Conservation (phyloP, 108 stramenopile species). For the Cyclotella kingstonii region DNA sequence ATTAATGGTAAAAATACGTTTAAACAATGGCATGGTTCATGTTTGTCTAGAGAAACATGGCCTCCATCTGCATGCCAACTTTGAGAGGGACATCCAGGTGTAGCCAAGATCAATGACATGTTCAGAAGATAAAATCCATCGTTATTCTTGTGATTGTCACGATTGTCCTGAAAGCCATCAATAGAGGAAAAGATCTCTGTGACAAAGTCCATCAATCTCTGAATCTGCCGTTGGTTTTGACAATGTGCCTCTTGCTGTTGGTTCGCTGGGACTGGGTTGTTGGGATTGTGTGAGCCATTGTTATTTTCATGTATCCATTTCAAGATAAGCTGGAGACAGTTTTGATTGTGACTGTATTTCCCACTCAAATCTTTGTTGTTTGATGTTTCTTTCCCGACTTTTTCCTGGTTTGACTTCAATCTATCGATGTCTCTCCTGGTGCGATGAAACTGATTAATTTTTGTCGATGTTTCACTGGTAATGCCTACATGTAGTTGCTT, state of each 20-base stretch:
- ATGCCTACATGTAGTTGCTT: too few relatives aligned
- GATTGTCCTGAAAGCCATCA: not conserved
- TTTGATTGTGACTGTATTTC: too few relatives aligned
- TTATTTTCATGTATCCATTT: not conserved
- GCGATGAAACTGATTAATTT: too few relatives aligned
- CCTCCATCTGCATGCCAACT: conserved; percentile 78
- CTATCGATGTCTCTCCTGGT: too few relatives aligned
- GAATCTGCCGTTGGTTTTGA: conserved; percentile 1
- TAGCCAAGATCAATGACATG: conserved; percentile 24
- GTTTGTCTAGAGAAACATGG: conserved; percentile 45
- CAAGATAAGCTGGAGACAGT: not conserved
- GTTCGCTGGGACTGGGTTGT: too few relatives aligned
- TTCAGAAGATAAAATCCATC: conserved; percentile 16
- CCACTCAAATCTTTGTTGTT: too few relatives aligned
- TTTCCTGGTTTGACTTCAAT: too few relatives aligned
- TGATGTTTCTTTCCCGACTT: too few relatives aligned
- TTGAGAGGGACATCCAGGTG: conserved; percentile 45
- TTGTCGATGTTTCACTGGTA: too few relatives aligned
- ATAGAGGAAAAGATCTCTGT: conserved; percentile 7
- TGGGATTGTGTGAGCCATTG: not conserved
- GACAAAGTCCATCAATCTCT: conserved; percentile 21
- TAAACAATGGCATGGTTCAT: conserved; percentile 56
- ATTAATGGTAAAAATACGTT: conserved; percentile 74
- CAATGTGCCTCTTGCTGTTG: not conserved
- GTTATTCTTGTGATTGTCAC: not conserved